Evolutionary conservation across 2,329 filamentous ascomycete genomes (phyloP).

Genomic region (Calonectria montana): DNA sequence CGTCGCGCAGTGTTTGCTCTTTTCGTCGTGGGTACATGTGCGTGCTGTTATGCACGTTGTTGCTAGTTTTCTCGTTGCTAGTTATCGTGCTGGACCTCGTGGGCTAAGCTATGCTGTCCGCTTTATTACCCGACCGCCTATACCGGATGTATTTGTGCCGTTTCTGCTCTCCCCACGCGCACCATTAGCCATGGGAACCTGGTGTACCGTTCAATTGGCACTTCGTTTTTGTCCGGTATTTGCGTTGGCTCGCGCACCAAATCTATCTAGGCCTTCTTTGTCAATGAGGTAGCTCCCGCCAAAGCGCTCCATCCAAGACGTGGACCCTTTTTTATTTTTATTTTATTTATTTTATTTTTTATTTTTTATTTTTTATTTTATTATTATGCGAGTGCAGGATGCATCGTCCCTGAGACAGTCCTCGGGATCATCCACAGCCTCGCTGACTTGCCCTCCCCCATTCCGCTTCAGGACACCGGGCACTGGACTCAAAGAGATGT

Average conservation of each 20-base stretch:
- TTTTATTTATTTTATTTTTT: not conserved
- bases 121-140: not conserved
- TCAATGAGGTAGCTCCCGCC: conserved; percentile 18
- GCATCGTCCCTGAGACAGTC: conserved; percentile 28
- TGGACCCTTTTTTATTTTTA: conserved; percentile 16
- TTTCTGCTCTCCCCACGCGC: not conserved
- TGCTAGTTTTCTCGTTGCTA: not conserved
- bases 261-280: not conserved
- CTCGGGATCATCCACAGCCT: conserved; percentile 19
- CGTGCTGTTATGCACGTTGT: not conserved
- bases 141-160: not conserved
- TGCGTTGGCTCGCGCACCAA: not conserved
- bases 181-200: not conserved
- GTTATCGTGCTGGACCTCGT: not conserved
- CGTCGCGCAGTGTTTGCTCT: conserved; percentile 21
- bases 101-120: not conserved
- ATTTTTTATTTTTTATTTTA: not conserved
- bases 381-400: conserved; percentile 34
- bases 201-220: not conserved
- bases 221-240: not conserved
- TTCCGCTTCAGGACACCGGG: conserved; percentile 39
- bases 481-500: not conserved
- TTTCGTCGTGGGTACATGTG: conserved; percentile 20
- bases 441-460: conserved; percentile 21
- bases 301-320: conserved; percentile 2